Conservation (phyloP, 495 filamentous ascomycete genomes). For the Neurospora africana region DNA sequence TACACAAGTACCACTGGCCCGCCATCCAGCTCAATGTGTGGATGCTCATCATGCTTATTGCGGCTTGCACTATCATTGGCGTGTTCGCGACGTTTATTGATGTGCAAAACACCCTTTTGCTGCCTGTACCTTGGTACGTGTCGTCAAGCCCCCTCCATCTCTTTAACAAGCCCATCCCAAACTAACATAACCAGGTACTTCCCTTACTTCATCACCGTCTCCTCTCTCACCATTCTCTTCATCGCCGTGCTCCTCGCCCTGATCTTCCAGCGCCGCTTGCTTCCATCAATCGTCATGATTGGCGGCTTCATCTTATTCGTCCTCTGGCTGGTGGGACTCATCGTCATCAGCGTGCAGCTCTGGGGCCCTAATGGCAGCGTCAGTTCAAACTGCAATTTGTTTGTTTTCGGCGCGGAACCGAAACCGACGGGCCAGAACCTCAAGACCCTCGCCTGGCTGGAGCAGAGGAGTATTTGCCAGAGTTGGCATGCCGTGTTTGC, state of each 20-base stretch:
- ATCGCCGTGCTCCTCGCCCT: constrained; percentile 61
- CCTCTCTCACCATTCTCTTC: constrained; percentile 61
- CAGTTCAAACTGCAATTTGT: constrained; percentile 67
- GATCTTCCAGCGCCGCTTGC: constrained; percentile 64
- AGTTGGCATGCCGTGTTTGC: constrained; percentile 55
- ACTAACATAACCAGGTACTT: constrained; percentile 59
- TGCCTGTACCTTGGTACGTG: constrained; percentile 75
- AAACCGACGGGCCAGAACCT: constrained; percentile 49
- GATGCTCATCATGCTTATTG: constrained; percentile 77
- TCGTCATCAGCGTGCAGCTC: constrained; percentile 81
- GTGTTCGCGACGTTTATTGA: constrained; percentile 78
- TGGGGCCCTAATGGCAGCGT: constrained; percentile 71
- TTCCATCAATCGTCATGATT: constrained; percentile 83
- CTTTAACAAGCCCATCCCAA: background rate
- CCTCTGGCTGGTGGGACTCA: constrained; percentile 82
- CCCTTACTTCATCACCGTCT: constrained; percentile 74
- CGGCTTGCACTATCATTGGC: constrained; percentile 69
- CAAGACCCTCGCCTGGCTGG: constrained; percentile 72
- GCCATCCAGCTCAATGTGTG: constrained; percentile 86
- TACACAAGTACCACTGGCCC: constrained; percentile 85
- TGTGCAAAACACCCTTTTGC: constrained; percentile 59
- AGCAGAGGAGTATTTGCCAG: constrained; percentile 80
- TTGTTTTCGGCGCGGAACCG: constrained; percentile 44
- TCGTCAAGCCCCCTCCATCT: background rate
- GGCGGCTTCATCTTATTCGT: constrained; percentile 90